Evolutionary conservation across 306 rosid species (phyloP).

Genomic region (Dalbergia cultrata): DNA sequence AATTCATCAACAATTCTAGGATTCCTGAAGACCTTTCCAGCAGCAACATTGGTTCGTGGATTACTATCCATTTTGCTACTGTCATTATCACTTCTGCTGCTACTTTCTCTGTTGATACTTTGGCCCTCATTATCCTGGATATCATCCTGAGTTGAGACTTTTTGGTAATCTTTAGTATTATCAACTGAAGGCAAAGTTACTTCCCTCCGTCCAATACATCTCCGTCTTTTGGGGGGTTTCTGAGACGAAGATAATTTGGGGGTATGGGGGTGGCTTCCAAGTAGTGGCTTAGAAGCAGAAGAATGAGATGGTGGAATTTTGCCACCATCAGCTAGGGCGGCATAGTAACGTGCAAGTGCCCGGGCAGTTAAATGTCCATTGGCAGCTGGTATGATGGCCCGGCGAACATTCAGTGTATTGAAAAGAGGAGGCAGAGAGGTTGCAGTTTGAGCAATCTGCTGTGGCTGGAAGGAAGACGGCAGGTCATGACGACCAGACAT

Average conservation of each 20-base stretch:
- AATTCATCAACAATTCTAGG: slow-evolving; percentile 82
- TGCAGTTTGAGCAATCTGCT: slow-evolving; percentile 58
- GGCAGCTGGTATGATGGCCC: slow-evolving; percentile 93
- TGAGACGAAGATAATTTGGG: slow-evolving; percentile 72
- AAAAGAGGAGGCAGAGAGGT: slow-evolving; percentile 65
- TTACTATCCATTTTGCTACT: slow-evolving; percentile 38
- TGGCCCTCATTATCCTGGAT: slow-evolving; percentile 34
- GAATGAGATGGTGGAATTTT: slow-evolving; percentile 84
- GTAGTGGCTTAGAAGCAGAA: slow-evolving; percentile 71
- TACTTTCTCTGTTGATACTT: slow-evolving; percentile 41
- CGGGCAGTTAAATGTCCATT: slow-evolving; percentile 97
- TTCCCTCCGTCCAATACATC: slow-evolving; percentile 50
- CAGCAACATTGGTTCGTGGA: slow-evolving; percentile 34
- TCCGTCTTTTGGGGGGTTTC: slow-evolving; percentile 53
- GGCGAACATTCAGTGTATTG: slow-evolving; percentile 80
- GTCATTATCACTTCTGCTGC: slow-evolving; percentile 35
- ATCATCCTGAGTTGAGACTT: slow-evolving; percentile 39
- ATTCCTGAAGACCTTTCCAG: slow-evolving; percentile 60
- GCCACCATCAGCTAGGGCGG: slow-evolving; percentile 87
- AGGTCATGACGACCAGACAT: slow-evolving; percentile 57
- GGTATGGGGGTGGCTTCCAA: slow-evolving; percentile 90
- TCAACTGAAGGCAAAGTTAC: slow-evolving; percentile 34
- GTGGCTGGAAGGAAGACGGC: slow-evolving; percentile 83
- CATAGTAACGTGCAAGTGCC: slow-evolving; percentile 96
- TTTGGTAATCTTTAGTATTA: slow-evolving; percentile 28